Percentiles rank a stretch among this genome's conserved stretches.
Evolutionary conservation across 352 stramenopile species (phyloP).

Genomic region (Globisporangium polare): DNA sequence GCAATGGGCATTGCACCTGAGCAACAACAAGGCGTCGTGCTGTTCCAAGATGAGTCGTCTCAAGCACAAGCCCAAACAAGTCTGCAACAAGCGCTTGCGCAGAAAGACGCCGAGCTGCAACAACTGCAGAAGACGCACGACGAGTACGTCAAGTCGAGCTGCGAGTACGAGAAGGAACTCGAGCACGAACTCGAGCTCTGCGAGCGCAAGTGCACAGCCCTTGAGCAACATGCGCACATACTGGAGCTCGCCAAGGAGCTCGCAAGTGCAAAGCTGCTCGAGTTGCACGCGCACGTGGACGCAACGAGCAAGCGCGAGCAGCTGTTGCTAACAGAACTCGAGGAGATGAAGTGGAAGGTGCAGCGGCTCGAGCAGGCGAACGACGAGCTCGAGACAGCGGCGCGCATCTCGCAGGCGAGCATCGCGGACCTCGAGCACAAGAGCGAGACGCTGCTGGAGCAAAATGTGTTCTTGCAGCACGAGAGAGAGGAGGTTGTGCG

Average conservation of each 20-base stretch:
- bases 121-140: slow-evolving; percentile 60
- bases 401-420: slow-evolving; percentile 52
- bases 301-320: slow-evolving; percentile 24
- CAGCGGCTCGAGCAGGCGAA: slow-evolving; percentile 68
- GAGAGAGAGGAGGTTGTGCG: slow-evolving; percentile 53
- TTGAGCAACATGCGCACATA: slow-evolving; percentile 25
- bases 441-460: slow-evolving; percentile 46
- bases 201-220: slow-evolving; percentile 34
- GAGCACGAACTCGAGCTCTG: slow-evolving; percentile 53
- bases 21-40: background rate
- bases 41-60: background rate
- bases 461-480: slow-evolving; percentile 66
- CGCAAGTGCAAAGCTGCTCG: slow-evolving; percentile 15
- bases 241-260: slow-evolving; percentile 29
- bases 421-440: slow-evolving; percentile 62
- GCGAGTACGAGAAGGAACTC: slow-evolving; percentile 72
- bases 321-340: slow-evolving; percentile 27
- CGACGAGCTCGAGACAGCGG: slow-evolving; percentile 63
- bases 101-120: slow-evolving; percentile 28
- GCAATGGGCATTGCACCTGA: background rate
- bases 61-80: background rate
- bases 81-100: slow-evolving; percentile 2
- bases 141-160: slow-evolving; percentile 71
- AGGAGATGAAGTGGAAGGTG: slow-evolving; percentile 62
- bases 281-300: slow-evolving; percentile 27